phyloP scores from a whole-genome alignment of 225 moss, liverwort and hornwort genomes.

The Polytrichum formosum region DNA sequence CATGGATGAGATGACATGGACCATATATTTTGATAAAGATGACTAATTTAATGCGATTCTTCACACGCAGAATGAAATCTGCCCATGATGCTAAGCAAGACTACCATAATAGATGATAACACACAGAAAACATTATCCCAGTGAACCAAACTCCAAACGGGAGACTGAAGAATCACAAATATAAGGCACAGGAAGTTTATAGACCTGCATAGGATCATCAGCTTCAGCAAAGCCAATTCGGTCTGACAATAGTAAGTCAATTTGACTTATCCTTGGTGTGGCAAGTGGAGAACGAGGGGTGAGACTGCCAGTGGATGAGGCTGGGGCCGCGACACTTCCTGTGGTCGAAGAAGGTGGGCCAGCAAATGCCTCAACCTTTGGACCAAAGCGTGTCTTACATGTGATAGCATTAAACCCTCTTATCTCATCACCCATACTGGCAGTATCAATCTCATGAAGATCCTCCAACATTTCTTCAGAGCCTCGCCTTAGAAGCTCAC shows the following conservation, averaged over 20 bases:
- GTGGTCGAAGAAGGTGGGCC: conserved; percentile 39
- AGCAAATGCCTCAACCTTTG: conserved; percentile 54
- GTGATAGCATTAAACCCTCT: conserved; percentile 49
- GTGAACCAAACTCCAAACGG: no score
- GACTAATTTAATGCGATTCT: no score
- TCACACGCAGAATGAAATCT: background rate
- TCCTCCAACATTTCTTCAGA: conserved; percentile 98
- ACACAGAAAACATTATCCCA: no score
- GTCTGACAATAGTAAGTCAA: conserved; percentile 71
- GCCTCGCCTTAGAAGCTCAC: conserved; percentile 70
- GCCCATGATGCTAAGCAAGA: no score
- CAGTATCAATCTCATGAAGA: conserved; percentile 89
- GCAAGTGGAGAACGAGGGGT: conserved; percentile 82
- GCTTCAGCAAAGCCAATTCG: conserved; percentile 63
- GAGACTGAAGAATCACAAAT: no score
- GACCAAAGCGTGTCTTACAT: conserved; percentile 85
- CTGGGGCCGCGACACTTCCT: conserved; percentile 40
- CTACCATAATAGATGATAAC: no score
- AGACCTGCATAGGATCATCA: conserved; percentile 82
- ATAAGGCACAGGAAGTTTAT: background rate
- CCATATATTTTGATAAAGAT: no score
- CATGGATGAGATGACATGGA: no score
- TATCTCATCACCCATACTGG: conserved; percentile 77
- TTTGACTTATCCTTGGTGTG: conserved; percentile 67
- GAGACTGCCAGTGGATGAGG: conserved; percentile 77